phyloP scores from a whole-genome alignment of 345 rosid species.

The Dimocarpus longan region DNA sequence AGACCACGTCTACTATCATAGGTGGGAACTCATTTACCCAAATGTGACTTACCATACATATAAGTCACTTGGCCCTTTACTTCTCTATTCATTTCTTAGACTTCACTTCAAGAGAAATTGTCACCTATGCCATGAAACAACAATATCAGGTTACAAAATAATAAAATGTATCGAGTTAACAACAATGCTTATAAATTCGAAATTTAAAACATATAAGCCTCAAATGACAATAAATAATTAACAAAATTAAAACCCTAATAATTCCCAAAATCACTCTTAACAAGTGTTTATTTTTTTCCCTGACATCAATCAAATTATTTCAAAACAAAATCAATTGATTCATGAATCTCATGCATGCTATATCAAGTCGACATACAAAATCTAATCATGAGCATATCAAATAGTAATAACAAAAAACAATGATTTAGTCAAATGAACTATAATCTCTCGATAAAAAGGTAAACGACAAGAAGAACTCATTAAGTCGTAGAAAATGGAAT shows the following conservation, averaged over 20 bases:
- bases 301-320: not conserved
- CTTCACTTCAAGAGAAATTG: conserved; percentile 48
- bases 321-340: too few relatives aligned
- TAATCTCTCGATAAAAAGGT: too few relatives aligned
- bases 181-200: too few relatives aligned
- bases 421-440: too few relatives aligned
- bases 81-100: conserved; percentile 47
- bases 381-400: not conserved
- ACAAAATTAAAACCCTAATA: too few relatives aligned
- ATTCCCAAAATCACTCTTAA: not conserved
- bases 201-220: not conserved
- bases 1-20: conserved; percentile 71
- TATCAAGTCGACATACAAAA: not conserved
- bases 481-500: too few relatives aligned
- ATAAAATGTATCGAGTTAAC: not conserved
- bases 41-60: conserved; percentile 27
- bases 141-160: not conserved
- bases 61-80: conserved; percentile 33
- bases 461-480: too few relatives aligned
- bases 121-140: conserved; percentile 40
- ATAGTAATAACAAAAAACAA: too few relatives aligned
- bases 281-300: too few relatives aligned
- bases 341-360: too few relatives aligned
- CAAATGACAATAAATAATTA: not conserved
- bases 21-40: conserved; percentile 44